phyloP scores from a whole-genome alignment of 2,329 filamentous ascomycete species.

The Sclerotinia glacialis region DNA sequence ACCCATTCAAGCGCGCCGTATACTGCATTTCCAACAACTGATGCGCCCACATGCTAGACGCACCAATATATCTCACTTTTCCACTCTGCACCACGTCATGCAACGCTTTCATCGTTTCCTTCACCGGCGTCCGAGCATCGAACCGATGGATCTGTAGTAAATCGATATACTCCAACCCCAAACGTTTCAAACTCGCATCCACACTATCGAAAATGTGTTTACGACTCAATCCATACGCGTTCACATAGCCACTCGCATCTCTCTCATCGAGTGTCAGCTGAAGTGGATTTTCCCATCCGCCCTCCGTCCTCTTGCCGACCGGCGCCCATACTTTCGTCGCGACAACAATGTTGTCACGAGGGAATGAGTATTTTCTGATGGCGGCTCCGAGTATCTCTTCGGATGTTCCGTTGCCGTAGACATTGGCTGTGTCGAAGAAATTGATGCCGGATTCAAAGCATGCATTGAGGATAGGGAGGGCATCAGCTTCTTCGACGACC shows the following conservation, averaged over 20 bases:
- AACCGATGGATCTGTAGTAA: slow-evolving; percentile 59
- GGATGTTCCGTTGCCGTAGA: slow-evolving; percentile 54
- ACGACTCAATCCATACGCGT: slow-evolving; percentile 54
- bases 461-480: slow-evolving; percentile 52
- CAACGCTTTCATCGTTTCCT: slow-evolving; percentile 60
- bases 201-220: slow-evolving; percentile 66
- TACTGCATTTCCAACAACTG: slow-evolving; percentile 43
- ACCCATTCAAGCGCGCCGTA: slow-evolving; percentile 44
- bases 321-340: slow-evolving; percentile 57
- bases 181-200: slow-evolving; percentile 52
- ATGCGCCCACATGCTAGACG: slow-evolving; percentile 41
- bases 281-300: slow-evolving; percentile 23
- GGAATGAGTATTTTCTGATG: slow-evolving; percentile 61
- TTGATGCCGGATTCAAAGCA: slow-evolving; percentile 52
- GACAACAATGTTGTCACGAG: slow-evolving; percentile 61
- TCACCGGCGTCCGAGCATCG: slow-evolving; percentile 49
- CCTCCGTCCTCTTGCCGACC: slow-evolving; percentile 22
- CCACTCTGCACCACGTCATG: slow-evolving; percentile 57
- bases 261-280: slow-evolving; percentile 26
- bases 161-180: slow-evolving; percentile 48
- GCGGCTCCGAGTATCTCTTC: slow-evolving; percentile 48
- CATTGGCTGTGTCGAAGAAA: slow-evolving; percentile 48
- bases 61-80: slow-evolving; percentile 52
- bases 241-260: slow-evolving; percentile 46
- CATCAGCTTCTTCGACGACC: slow-evolving; percentile 33